A percentile compares a stretch with the other conserved stretches of the same genome.
phyloP scores from a whole-genome alignment of 768 basidiomycete species.

The Agaricus bisporus region DNA sequence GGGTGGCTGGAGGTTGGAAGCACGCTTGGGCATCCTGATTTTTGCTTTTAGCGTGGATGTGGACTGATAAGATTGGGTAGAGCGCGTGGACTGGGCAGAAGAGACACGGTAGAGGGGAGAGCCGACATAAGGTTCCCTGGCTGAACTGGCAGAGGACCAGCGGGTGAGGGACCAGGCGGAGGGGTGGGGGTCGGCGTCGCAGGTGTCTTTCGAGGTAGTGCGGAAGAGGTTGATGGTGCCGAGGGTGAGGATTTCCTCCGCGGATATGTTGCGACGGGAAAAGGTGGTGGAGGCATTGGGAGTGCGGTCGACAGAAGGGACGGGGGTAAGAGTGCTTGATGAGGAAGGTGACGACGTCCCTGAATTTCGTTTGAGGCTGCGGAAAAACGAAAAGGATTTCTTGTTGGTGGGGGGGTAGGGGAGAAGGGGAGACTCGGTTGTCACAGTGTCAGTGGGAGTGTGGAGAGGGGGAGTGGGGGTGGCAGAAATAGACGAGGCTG shows the following conservation, averaged over 20 bases:
- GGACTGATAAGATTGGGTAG: constrained; percentile 21
- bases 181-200: constrained; percentile 12
- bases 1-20: constrained; percentile 11
- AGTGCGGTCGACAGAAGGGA: constrained; percentile 26
- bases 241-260: constrained; percentile 31
- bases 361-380: constrained; percentile 23
- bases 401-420: constrained; percentile 3
- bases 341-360: constrained; percentile 22
- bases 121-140: constrained; percentile 15
- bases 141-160: constrained; percentile 21
- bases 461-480: constrained; percentile 15
- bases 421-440: constrained; percentile 10
- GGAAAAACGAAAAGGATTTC: constrained; percentile 1
- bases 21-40: constrained; percentile 11
- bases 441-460: constrained; percentile 19
- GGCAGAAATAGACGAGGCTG: constrained; percentile 10
- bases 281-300: constrained; percentile 11
- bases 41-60: constrained; percentile 13
- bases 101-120: constrained; percentile 29
- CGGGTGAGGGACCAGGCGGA: constrained; percentile 23
- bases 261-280: constrained; percentile 22
- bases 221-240: constrained; percentile 35
- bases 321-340: constrained; percentile 31
- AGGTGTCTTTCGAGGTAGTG: constrained; percentile 21
- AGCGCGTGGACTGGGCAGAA: constrained; percentile 19